Evolutionary conservation across 192 early-diverging fungal species (phyloP), one percentile per base, ranked within the genome.

Genomic region (Irineochytrium annulatum): DNA sequence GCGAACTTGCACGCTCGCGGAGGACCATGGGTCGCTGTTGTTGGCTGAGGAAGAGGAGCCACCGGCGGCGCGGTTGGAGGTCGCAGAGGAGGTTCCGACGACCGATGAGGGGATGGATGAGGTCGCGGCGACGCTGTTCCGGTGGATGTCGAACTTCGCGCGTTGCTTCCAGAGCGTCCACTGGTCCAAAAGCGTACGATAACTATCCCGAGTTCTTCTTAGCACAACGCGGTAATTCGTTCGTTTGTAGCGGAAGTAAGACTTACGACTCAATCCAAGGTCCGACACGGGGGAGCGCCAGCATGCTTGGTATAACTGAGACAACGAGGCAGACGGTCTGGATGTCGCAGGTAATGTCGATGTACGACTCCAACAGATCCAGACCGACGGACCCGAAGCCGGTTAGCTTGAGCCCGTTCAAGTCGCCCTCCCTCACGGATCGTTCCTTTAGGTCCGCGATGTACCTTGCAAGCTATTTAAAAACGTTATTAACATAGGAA

Each of bases 101-200:
- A 33, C 24, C 44, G 34, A 11, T 41, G 57, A 6, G 6, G 41
- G 41, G 13, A n/a, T n/a, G 19, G 13, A 5, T 14, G 11, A 4
- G 57, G 24, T 37, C 6, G 32, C 16, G 11, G 8, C 19, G 14
- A 44, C 8, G 14, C 87, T 87, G 55, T 86, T 86, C 27, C 89
- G 81, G 14, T 77, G 77, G 63, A 99, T 99, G 73, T 99, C 96
- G 70, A 97, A 96, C 31, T 80, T 70, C 27, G 92, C 91, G 1
- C 96, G 80, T n/a, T 73, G 75, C 44, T 89, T 87, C 55, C 84
- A 97, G 55, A 97, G 76, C 44, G 90, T 82, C 89, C 87, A 93
- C 43, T 82, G 78, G 74, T 99, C 92, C 26, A 99, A 77, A 49
- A 96, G 66, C 34, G 76, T 60, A 2, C 92, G 85, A 73, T 99